Base-by-base conservation (phyloP, 2,329 filamentous ascomycete species). In the Chaetomiaceae sp. region DNA sequence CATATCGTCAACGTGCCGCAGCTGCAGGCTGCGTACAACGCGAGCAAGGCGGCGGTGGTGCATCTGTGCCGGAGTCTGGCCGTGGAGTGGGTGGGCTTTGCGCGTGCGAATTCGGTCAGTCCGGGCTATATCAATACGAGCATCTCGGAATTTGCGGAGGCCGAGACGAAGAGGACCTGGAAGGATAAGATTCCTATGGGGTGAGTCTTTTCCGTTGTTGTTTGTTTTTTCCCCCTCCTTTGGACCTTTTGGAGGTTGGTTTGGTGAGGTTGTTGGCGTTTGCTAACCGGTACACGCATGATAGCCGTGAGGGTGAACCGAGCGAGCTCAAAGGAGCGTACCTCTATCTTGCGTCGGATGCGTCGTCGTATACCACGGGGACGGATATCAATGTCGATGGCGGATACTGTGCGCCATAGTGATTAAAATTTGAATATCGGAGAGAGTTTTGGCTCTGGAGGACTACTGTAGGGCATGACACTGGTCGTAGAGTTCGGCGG, bases 261-360 rank as follows among this genome's bases (percentile, higher is more conserved):
- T n/a, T n/a, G n/a, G n/a, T n/a, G n/a, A n/a, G n/a, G n/a, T n/a
- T n/a, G n/a, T n/a, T 25, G n/a, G 7, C 13, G 14, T 3, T 2
- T 13, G 3, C 14, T 23, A 11, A 34, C 13, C n/a, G 16, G 16
- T 25, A 20, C 13, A 3, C 3, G 33, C 36, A 14, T 18, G 10
- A 45, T 34, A 80, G 82, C 43, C 80, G 89, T 59, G 85, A 90
- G 65, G 89, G 86, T 9, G 76, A 84, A 59, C 74, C 81, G 2
- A 79, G 82, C 55, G 89, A 95, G 74, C 76, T 95, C 62, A 91
- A 92, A 74, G 90, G 88, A 18, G 86, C 86, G 16, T 95, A 87
- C 67, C 71, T 95, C 43, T 94, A 90, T 70, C 75, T 95, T 52
- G 86, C 87, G 16, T 89, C 85, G 13, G 89, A 95, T 69, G 89